These are phyloP conservation scores for Flaveria brownii DNA, from an alignment of 129 eudicot genomes.

Conservation along the genomic window DNA sequence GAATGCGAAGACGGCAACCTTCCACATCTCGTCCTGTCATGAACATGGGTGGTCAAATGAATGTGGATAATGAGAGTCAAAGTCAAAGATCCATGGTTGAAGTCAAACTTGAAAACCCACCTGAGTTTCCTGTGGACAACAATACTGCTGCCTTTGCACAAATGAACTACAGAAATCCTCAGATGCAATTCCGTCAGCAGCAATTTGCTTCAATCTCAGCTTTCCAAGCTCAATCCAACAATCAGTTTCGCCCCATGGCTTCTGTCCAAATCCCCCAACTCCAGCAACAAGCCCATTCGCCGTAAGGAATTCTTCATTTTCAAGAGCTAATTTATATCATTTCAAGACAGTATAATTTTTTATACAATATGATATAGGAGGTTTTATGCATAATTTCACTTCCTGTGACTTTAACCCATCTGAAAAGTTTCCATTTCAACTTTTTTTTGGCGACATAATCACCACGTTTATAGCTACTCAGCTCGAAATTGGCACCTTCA, in stretches of 20 bases:
- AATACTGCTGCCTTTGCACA: conserved; percentile 53
- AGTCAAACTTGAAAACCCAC: conserved; percentile 80
- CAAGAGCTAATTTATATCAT: not conserved
- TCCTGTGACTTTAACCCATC: no score
- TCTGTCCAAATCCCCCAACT: conserved; percentile 82
- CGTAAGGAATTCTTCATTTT: conserved; percentile 48
- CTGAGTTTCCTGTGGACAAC: conserved; percentile 73
- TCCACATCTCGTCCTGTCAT: conserved; percentile 67
- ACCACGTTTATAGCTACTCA: not conserved
- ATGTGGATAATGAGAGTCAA: conserved; percentile 60
- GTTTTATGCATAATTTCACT: not conserved
- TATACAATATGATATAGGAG: not conserved
- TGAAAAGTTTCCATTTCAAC: not conserved
- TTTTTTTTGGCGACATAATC: not conserved
- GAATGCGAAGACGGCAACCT: conserved; percentile 64
- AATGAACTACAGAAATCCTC: conserved; percentile 60
- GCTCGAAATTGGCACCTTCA: not conserved
- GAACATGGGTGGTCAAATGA: conserved; percentile 54
- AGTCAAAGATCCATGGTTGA: conserved; percentile 79
- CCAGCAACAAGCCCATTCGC: conserved; percentile 78
- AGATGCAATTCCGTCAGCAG: conserved; percentile 67
- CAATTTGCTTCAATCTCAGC: conserved; percentile 73
- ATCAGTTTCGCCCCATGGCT: conserved; percentile 72
- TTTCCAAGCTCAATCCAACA: conserved; percentile 58
- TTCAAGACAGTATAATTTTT: not conserved